Evolutionary conservation across 805 yeast genomes (phyloP), one percentile per base, ranked within the genome.

Genomic region (Metschnikowia kunwiensis): DNA sequence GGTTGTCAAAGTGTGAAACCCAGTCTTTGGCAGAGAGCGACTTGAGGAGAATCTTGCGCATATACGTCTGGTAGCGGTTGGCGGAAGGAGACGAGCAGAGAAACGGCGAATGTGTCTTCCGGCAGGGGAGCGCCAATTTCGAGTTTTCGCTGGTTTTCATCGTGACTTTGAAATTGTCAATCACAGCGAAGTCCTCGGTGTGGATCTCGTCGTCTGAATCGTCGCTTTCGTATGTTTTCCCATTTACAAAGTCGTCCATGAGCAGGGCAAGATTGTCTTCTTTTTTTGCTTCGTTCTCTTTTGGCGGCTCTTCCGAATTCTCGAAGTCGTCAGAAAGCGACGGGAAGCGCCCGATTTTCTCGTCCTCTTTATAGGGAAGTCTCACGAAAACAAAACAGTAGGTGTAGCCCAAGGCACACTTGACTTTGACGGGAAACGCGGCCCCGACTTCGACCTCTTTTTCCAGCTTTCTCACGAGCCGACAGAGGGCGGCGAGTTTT

Each of bases 341-440:
- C 1, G 68, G 65, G 47, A 82, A 75, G 16, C 66, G 68, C 3
- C 88, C 77, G 11, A 78, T 65, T 46, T 76, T 75, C 44, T 78
- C 82, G 55, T 88, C 96, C 45, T 86, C 95, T 27, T 74, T 72
- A 56, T 75, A 85, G 1, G 96, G 93, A 9, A 87, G 53, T 30
- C 80, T 63, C 9, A 70, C 69, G 44, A 80, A 53, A 1, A 73
- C 59, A 36, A 86, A 68, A 0, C 71, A 68, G 40, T 73, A 63
- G 13, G 54, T 42, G 38, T 30, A 43, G 5, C 35, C 34, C 1
- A 28, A 32, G 4, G 50, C 30, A 5, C 32, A 25, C 24, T 32
- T 34, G 24, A 47, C 30, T 24, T 32, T 38, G 15, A 43, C 54
- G 0, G 93, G 94, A 10, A 69, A 59, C 44, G 82, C 58, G 2